Percentiles rank a stretch among this genome's conserved stretches.
These are phyloP conservation scores for Coniosporium apollinis DNA, from an alignment of 495 filamentous ascomycete genomes.

Conservation along the genomic window DNA sequence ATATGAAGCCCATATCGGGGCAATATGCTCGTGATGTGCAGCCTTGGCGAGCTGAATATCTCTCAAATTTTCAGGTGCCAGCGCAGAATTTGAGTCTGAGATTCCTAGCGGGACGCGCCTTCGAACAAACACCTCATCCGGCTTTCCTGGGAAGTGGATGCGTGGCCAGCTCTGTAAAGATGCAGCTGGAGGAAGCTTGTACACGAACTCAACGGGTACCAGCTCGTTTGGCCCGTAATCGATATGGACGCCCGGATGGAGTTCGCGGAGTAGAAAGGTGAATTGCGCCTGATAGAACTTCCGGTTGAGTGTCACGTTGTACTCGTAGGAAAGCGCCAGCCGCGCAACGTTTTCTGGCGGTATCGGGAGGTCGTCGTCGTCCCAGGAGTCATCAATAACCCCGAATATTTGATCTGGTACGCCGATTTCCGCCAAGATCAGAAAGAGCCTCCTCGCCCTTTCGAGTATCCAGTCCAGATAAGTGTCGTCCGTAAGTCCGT, in stretches of 20 bases:
- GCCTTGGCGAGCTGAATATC: conserved; percentile 47
- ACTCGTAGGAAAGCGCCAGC: conserved; percentile 42
- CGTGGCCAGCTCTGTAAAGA: conserved; percentile 43
- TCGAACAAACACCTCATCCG: conserved; percentile 48
- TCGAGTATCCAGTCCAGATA: conserved; percentile 87
- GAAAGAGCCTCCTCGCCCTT: conserved; percentile 61
- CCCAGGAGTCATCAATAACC: conserved; percentile 69
- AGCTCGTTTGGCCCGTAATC: conserved; percentile 64
- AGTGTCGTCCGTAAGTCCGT: conserved; percentile 72
- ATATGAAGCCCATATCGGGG: conserved; percentile 71
- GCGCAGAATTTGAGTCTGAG: conserved; percentile 36
- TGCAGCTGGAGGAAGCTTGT: conserved; percentile 37
- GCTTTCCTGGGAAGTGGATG: conserved; percentile 43
- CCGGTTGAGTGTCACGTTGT: conserved; percentile 45
- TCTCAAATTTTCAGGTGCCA: conserved; percentile 47
- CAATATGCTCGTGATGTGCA: conserved; percentile 61
- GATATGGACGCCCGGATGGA: conserved; percentile 52
- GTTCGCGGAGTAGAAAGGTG: conserved; percentile 54
- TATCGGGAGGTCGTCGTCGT: conserved; percentile 78
- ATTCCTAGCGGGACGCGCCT: conserved; percentile 50
- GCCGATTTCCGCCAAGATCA: conserved; percentile 65
- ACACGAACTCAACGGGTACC: conserved; percentile 53
- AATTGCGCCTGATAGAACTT: conserved; percentile 73
- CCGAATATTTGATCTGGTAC: conserved; percentile 75
- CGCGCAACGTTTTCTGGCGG: conserved; percentile 51